Evolutionary conservation across 1,284 basidiomycete species (phyloP).

Genomic region (Erythrobasidium hasegawianum): DNA sequence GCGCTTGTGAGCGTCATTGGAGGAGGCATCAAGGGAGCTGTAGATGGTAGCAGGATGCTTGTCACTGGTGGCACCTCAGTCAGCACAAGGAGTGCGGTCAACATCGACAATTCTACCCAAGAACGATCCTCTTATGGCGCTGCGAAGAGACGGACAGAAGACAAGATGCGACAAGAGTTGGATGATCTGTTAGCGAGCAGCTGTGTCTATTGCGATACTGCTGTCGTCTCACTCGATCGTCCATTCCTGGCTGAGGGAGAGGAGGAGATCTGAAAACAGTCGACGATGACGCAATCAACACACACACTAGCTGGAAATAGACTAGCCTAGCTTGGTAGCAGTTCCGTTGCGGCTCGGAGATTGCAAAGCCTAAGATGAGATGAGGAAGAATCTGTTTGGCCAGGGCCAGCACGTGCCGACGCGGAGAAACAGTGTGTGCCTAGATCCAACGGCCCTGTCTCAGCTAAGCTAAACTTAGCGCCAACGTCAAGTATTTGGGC

Average conservation of each 20-base stretch:
- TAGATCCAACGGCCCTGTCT: too few relatives aligned
- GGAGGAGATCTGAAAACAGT: constrained; percentile 69
- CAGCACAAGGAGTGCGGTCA: constrained; percentile 55
- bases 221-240: constrained; percentile 76
- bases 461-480: too few relatives aligned
- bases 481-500: too few relatives aligned
- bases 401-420: too few relatives aligned
- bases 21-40: constrained; percentile 46
- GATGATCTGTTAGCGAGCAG: constrained; percentile 80
- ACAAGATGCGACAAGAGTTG: constrained; percentile 70
- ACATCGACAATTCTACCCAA: too few relatives aligned
- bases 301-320: too few relatives aligned
- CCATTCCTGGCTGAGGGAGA: constrained; percentile 80
- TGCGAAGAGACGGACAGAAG: constrained; percentile 55
- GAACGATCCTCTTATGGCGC: constrained; percentile 6
- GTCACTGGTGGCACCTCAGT: background rate
- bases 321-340: too few relatives aligned
- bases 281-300: too few relatives aligned
- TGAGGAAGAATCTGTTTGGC: too few relatives aligned
- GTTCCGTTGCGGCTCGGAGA: too few relatives aligned
- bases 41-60: constrained; percentile 47
- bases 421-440: too few relatives aligned
- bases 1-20: constrained; percentile 58
- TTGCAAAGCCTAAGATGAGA: too few relatives aligned
- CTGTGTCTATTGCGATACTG: constrained; percentile 86